Evolutionary conservation across 202 grass and related monocot species (phyloP).

Genomic region (Setaria italica): DNA sequence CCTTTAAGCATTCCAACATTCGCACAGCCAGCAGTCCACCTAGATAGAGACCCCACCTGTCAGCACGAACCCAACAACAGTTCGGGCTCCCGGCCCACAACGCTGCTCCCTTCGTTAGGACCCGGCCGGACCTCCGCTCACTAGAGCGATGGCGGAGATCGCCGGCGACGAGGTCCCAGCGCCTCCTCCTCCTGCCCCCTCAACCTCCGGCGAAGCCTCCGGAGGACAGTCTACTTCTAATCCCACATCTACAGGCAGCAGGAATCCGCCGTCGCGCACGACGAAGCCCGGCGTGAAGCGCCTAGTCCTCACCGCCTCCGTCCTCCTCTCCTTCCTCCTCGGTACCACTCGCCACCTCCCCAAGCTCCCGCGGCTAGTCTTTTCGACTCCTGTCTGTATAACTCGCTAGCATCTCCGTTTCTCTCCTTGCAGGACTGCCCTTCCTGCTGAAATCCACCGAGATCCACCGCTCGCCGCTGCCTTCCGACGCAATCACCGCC

Average conservation of each 20-base stretch:
- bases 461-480: conserved; percentile 79
- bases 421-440: conserved; percentile 45
- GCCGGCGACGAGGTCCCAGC: conserved; percentile 39
- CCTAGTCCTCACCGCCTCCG: conserved; percentile 66
- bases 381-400: neutral
- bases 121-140: neutral
- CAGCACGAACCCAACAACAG: neutral
- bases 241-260: neutral
- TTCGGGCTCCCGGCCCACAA: neutral
- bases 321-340: conserved; percentile 75
- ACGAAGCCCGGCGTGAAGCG: conserved; percentile 74
- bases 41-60: neutral
- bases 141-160: conserved; percentile 51
- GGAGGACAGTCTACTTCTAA: neutral
- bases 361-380: neutral
- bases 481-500: conserved; percentile 63
- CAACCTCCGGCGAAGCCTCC: conserved; percentile 12
- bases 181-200: conserved; percentile 2
- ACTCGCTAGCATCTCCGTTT: conserved; percentile 2
- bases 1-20: too few species aligned
- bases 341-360: conserved; percentile 39
- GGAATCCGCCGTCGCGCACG: conserved; percentile 26
- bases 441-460: conserved; percentile 82
- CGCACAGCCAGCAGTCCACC: too few species aligned
- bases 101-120: neutral